phyloP scores from a whole-genome alignment of 2,329 filamentous ascomycete species.

The Fusarium tuaranense region DNA sequence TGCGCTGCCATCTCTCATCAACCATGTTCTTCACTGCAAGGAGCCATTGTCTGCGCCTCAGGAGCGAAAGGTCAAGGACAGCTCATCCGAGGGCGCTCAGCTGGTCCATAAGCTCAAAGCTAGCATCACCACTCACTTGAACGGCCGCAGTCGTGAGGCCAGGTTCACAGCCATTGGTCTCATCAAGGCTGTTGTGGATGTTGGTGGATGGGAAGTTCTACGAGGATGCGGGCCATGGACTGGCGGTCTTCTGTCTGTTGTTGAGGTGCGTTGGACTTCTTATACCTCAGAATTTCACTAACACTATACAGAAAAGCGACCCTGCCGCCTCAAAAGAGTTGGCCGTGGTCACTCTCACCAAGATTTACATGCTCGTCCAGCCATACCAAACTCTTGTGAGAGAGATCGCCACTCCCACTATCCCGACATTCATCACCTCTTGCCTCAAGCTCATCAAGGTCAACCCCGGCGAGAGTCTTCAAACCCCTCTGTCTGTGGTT shows the following conservation, averaged over 20 bases:
- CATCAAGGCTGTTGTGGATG: slow-evolving; percentile 84
- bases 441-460: slow-evolving; percentile 74
- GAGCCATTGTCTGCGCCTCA: slow-evolving; percentile 72
- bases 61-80: slow-evolving; percentile 70
- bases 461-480: slow-evolving; percentile 41
- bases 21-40: slow-evolving; percentile 68
- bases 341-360: slow-evolving; percentile 79
- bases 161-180: slow-evolving; percentile 83
- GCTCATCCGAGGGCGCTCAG: slow-evolving; percentile 72
- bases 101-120: slow-evolving; percentile 86
- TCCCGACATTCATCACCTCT: slow-evolving; percentile 79
- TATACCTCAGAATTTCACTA: slow-evolving; percentile 28
- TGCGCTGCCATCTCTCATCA: slow-evolving; percentile 76
- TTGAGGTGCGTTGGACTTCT: slow-evolving; percentile 68
- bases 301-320: slow-evolving; percentile 75
- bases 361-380: slow-evolving; percentile 86
- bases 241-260: slow-evolving; percentile 76
- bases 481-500: slow-evolving; percentile 62
- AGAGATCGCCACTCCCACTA: slow-evolving; percentile 87
- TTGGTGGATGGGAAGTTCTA: slow-evolving; percentile 86
- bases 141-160: slow-evolving; percentile 79
- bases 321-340: slow-evolving; percentile 80
- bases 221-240: slow-evolving; percentile 82
- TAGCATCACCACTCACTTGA: slow-evolving; percentile 80
- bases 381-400: slow-evolving; percentile 85